phyloP scores from a whole-genome alignment of 2,329 filamentous ascomycete species.

The Fusarium scirpi region DNA sequence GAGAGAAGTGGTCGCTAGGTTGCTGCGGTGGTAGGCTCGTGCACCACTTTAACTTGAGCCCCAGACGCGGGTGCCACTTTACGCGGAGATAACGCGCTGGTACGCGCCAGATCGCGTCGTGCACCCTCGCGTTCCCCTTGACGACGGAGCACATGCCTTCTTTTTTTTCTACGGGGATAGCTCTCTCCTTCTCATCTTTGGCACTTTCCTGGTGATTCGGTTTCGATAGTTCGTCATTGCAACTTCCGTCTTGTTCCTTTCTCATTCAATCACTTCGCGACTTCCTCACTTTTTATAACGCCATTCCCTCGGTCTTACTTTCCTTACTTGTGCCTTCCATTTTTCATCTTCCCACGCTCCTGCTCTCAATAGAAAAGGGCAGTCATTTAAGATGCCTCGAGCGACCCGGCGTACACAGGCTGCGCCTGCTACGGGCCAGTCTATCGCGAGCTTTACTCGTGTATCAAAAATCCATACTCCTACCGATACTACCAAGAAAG shows the following conservation, averaged over 20 bases:
- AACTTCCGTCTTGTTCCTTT: constrained; percentile 14
- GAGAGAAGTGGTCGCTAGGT: constrained; percentile 2
- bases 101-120: constrained; percentile 15
- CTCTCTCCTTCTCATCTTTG: constrained; percentile 26
- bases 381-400: constrained; percentile 42
- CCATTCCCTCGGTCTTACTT: background rate
- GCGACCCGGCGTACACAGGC: constrained; percentile 44
- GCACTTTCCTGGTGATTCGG: constrained; percentile 14
- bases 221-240: constrained; percentile 3
- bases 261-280: background rate
- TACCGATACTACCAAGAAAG: constrained; percentile 52
- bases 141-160: constrained; percentile 33
- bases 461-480: constrained; percentile 58
- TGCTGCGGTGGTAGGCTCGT: constrained; percentile 1
- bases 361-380: constrained; percentile 7
- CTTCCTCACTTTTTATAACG: constrained; percentile 15
- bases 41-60: constrained; percentile 8
- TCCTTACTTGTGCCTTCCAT: constrained; percentile 9
- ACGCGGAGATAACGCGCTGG: constrained; percentile 13
- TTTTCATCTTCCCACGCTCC: background rate
- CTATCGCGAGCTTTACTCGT: constrained; percentile 61
- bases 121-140: constrained; percentile 34
- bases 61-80: constrained; percentile 8
- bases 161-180: constrained; percentile 12
- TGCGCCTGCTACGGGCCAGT: constrained; percentile 35